Conservation (phyloP, 257 asterid genomes). For the Solanum gandarillasii region DNA sequence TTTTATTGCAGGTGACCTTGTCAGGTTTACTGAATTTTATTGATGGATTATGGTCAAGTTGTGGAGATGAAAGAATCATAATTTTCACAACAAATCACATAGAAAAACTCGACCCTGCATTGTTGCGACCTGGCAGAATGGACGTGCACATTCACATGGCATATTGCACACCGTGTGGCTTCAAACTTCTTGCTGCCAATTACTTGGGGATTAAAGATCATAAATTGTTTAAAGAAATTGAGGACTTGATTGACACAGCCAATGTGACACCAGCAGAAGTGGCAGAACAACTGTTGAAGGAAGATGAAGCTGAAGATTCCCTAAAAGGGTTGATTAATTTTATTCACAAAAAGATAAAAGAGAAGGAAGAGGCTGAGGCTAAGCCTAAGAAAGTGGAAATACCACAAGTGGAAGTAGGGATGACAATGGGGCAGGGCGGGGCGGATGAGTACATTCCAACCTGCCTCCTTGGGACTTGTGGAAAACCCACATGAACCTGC, state of each 20-base stretch:
- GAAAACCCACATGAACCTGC: neutral
- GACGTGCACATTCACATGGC: conserved; percentile 63
- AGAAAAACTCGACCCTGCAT: conserved; percentile 53
- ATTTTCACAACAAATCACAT: conserved; percentile 56
- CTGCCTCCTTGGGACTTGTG: no score
- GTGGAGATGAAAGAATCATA: conserved; percentile 45
- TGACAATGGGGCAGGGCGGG: neutral
- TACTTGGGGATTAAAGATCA: conserved; percentile 41
- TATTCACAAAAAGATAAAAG: neutral
- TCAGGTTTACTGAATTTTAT: neutral
- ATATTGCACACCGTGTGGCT: conserved; percentile 44
- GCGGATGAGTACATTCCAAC: neutral
- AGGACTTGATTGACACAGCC: conserved; percentile 20
- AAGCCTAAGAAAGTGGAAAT: neutral
- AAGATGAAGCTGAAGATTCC: conserved; percentile 25
- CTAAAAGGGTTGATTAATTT: conserved; percentile 12
- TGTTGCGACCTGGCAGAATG: conserved; percentile 61
- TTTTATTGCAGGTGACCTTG: neutral
- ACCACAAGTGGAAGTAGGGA: neutral
- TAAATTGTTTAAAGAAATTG: conserved; percentile 29
- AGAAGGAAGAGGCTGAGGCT: neutral
- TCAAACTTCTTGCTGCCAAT: conserved; percentile 33
- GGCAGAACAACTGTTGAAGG: conserved; percentile 59
- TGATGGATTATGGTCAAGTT: neutral
- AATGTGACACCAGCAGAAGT: conserved; percentile 54